A percentile compares a stretch with the other conserved stretches of the same genome.
phyloP scores from a whole-genome alignment of 2,329 filamentous ascomycete genomes.

The Lachnellula cervina region DNA sequence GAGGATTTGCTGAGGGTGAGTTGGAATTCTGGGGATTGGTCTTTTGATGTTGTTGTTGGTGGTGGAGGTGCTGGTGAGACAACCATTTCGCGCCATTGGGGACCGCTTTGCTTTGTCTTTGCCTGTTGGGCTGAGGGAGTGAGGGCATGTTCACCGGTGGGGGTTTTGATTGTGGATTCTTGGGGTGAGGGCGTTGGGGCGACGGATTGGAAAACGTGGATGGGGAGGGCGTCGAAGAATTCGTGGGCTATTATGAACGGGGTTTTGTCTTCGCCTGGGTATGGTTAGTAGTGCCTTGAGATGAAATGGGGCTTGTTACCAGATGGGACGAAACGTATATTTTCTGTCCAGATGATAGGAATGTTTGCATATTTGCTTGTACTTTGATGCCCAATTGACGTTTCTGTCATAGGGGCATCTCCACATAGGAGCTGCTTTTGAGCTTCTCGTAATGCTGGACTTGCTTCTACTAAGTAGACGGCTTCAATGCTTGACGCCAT shows the following conservation, averaged over 20 bases:
- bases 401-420: conserved; percentile 62
- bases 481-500: conserved; percentile 73
- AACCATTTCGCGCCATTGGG: conserved; percentile 79
- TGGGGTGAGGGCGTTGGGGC: conserved; percentile 37
- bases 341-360: conserved; percentile 86
- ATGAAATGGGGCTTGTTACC: conserved; percentile 8
- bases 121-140: conserved; percentile 23
- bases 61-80: conserved; percentile 61
- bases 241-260: conserved; percentile 97
- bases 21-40: conserved; percentile 74
- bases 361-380: conserved; percentile 68
- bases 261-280: conserved; percentile 58
- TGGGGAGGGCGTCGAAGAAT: conserved; percentile 96
- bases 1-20: conserved; percentile 69
- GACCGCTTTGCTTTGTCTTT: conserved; percentile 30
- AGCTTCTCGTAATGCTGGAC: conserved; percentile 66
- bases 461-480: conserved; percentile 96
- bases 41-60: conserved; percentile 44
- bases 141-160: conserved; percentile 38
- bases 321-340: conserved; percentile 27
- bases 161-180: conserved; percentile 35
- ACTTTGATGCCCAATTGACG: conserved; percentile 68
- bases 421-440: conserved; percentile 83
- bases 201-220: conserved; percentile 87
- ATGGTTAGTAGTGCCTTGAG: neutral